Base-by-base conservation (phyloP, 2,329 filamentous ascomycete species). In the Coniochaeta sp. region DNA sequence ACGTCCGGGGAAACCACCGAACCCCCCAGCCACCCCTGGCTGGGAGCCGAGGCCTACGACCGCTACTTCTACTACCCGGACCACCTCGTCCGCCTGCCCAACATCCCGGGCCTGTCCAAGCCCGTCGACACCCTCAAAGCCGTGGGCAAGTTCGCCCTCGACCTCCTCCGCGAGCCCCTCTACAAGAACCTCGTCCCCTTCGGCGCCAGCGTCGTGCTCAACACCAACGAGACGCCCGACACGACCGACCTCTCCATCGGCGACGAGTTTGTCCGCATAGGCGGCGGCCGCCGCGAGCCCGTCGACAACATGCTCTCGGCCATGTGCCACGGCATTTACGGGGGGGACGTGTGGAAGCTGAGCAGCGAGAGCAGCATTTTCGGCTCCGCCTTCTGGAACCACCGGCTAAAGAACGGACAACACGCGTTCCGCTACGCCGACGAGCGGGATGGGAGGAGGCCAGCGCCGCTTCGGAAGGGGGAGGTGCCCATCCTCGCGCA, bases 41-140 rank as follows among this genome's bases (percentile, higher is more conserved):
- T 9, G 14, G 22, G 20, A 4, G 78, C 70, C 38, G 65, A 64
- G 27, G 38, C 51, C 74, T 78, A 75, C 76, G 50, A 74, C 63
- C 86, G 91, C 55, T 96, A 85, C 67, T 74, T 97, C 54, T 96
- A 94, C 76, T 95, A 95, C 62, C 89, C 89, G 2, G 87, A 96
- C 65, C 88, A 85, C 61, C 78, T 94, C 27, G 86, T 90, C 50
- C 74, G 75, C 10, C 38, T 42, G 5, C 38, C 38, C 9, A 13
- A 5, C 2, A 24, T 42, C 18, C 38, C 38, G 8, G 38, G 20
- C 2, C 5, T 8, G 5, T 14, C 7, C 5, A 13, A 24, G 7
- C 38, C 38, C n/a, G 20, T 26, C 6, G 20, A 18, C 8, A 42
- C n/a, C 9, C 3, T 42, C 12, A 3, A 10, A 26, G 38, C 20